These are phyloP conservation scores for Viola odorata DNA, from an alignment of 345 rosid species.

Conservation along the genomic window DNA sequence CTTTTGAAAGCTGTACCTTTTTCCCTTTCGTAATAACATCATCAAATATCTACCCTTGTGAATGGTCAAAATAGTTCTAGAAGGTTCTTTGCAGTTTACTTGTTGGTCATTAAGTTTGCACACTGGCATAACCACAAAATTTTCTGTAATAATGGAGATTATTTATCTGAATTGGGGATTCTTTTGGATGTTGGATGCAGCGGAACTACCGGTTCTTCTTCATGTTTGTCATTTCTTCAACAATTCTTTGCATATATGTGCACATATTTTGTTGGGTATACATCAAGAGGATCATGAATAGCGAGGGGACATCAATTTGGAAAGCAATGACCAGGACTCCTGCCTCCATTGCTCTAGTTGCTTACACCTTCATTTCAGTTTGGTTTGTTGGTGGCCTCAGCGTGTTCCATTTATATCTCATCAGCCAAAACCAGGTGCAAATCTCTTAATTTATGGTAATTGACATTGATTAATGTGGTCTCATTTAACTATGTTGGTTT, in stretches of 20 bases:
- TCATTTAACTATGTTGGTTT: neutral
- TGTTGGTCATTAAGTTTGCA: neutral
- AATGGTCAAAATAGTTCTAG: too few relatives aligned
- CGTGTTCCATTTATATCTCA: slow-evolving; percentile 74
- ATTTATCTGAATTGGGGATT: slow-evolving; percentile 3
- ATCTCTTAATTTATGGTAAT: neutral
- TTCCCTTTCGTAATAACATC: too few relatives aligned
- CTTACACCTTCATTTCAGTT: slow-evolving; percentile 58
- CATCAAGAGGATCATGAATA: slow-evolving; percentile 56
- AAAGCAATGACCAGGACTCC: slow-evolving; percentile 77
- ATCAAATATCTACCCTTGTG: too few relatives aligned
- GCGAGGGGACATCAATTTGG: slow-evolving; percentile 63
- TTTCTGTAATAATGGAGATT: slow-evolving; percentile 5
- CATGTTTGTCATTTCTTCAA: slow-evolving; percentile 69
- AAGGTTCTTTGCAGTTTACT: neutral
- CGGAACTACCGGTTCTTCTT: slow-evolving; percentile 95
- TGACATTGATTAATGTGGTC: neutral
- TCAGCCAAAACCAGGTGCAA: slow-evolving; percentile 84
- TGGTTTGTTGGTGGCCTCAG: slow-evolving; percentile 99
- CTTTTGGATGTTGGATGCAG: slow-evolving; percentile 45
- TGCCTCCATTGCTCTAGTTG: slow-evolving; percentile 72
- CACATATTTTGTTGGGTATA: slow-evolving; percentile 90
- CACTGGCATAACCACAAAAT: neutral
- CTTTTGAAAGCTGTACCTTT: too few relatives aligned
- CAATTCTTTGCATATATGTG: slow-evolving; percentile 77